Evolutionary conservation across 2,329 filamentous ascomycete genomes (phyloP).

Genomic region (Colletotrichum scovillei): DNA sequence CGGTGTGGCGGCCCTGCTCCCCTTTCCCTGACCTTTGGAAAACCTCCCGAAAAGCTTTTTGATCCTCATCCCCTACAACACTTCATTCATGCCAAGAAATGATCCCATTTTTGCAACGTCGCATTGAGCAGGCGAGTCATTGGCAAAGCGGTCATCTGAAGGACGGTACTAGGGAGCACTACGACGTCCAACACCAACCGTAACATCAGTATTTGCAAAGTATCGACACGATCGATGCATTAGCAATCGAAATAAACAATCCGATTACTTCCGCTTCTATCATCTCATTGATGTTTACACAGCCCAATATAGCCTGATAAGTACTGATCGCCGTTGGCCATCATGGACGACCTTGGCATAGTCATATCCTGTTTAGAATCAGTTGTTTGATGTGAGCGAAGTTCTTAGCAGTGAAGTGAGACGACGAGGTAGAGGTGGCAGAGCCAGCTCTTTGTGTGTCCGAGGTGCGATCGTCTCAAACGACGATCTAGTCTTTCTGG

Average conservation of each 20-base stretch:
- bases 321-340: not conserved
- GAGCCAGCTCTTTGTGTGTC: not conserved
- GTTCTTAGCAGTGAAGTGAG: not conserved
- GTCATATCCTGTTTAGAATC: not conserved
- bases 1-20: not conserved
- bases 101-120: not conserved
- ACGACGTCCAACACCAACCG: not conserved
- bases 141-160: conserved; percentile 18
- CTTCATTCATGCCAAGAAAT: not conserved
- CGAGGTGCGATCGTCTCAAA: not conserved
- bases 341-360: not conserved
- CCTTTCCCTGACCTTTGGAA: not conserved
- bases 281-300: conserved; percentile 19
- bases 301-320: not conserved
- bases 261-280: conserved; percentile 10
- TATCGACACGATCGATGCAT: not conserved
- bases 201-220: conserved; percentile 19
- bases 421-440: not conserved
- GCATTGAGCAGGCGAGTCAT: conserved; percentile 22
- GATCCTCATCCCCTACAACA: not conserved
- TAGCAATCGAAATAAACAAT: not conserved
- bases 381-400: not conserved
- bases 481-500: not conserved
- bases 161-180: not conserved
- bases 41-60: not conserved